Base-by-base conservation (phyloP, 1,284 basidiomycete species). In the Rhodotorula sp. region DNA sequence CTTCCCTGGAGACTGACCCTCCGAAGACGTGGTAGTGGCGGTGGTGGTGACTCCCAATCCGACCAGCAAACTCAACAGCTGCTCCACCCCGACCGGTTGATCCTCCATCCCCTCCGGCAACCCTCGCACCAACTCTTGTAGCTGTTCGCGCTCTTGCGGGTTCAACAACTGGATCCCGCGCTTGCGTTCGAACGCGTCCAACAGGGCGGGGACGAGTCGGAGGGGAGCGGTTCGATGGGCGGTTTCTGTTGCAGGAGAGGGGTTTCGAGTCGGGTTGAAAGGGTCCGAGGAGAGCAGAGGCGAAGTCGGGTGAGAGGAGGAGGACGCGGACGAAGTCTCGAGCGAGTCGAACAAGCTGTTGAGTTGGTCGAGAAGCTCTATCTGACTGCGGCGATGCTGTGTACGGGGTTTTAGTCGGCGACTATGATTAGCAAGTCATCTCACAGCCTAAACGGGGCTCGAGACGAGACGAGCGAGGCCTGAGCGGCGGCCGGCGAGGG, bases 281-380 rank as follows among this genome's bases (percentile, higher is more conserved):
- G 54, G 15, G 20, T 18, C 6, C 26, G 54, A 10, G 4, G 54
- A 15, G 43, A 65, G 57, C 43, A 60, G 68, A 6, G 68, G 71
- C 18, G 68, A 69, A 5, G 54, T 43, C 12, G 71, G 57, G 8
- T 65, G 65, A 3, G 68, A 59, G 18, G 47, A 59, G 18, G 47
- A 57, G 26, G 54, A 29, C 23, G 54, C 16, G 29, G n/a, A 10
- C 15, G 39, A 43, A 14, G 54, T 26, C 12, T 70, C 57, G 63
- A 71, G 64, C 10, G 69, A 67, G 54, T 71, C 69, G 61, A 76
- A 76, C 39, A 76, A 64, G 23, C 51, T 51, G 57, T 65, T 67
- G 62, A 76, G 65, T 52, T 70, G 71, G 6, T 68, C 47, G 56
- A 71, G 56, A 16, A 75, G 62, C n/a, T 75, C 71, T 49, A 62